phyloP scores from a whole-genome alignment of 2,329 filamentous ascomycete species.

The Thyridium curvatum region DNA sequence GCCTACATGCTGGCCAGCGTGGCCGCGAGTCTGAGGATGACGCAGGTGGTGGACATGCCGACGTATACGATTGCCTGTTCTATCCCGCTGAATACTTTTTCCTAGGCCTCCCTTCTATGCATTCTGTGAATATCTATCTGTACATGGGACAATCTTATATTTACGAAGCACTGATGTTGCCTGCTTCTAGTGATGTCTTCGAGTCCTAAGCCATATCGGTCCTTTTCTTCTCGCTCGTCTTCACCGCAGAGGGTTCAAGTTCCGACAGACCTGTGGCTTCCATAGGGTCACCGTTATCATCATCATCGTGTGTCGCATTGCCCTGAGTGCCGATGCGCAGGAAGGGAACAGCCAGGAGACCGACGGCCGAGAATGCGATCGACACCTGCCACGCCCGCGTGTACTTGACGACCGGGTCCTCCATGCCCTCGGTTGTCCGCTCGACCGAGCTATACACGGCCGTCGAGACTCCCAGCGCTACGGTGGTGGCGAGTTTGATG shows the following conservation, averaged over 20 bases:
- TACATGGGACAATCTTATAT: too few species aligned
- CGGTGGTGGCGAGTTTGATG: constrained; percentile 51
- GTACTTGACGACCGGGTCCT: constrained; percentile 40
- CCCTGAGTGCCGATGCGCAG: constrained; percentile 49
- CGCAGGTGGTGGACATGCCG: constrained; percentile 47
- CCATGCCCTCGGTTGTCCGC: constrained; percentile 17
- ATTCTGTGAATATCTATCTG: too few species aligned
- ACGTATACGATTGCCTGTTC: constrained; percentile 44
- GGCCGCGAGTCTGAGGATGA: constrained; percentile 41
- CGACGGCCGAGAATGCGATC: constrained; percentile 32
- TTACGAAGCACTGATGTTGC: too few species aligned
- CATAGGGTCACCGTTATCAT: background rate
- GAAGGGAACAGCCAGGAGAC: constrained; percentile 42
- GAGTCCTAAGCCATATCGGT: too few species aligned
- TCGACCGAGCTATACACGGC: constrained; percentile 50
- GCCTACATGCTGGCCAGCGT: constrained; percentile 47
- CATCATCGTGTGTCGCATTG: constrained; percentile 4
- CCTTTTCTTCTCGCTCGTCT: too few species aligned
- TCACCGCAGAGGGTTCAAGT: too few species aligned
- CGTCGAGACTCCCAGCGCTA: constrained; percentile 56
- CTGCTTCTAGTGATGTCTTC: too few species aligned
- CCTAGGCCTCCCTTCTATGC: constrained; percentile 3
- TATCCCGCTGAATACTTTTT: constrained; percentile 41
- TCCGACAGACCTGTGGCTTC: too few species aligned
- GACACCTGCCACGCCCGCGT: constrained; percentile 44